These are phyloP conservation scores for Sechiopsis laciniata DNA, from an alignment of 306 rosid species.

Conservation along the genomic window DNA sequence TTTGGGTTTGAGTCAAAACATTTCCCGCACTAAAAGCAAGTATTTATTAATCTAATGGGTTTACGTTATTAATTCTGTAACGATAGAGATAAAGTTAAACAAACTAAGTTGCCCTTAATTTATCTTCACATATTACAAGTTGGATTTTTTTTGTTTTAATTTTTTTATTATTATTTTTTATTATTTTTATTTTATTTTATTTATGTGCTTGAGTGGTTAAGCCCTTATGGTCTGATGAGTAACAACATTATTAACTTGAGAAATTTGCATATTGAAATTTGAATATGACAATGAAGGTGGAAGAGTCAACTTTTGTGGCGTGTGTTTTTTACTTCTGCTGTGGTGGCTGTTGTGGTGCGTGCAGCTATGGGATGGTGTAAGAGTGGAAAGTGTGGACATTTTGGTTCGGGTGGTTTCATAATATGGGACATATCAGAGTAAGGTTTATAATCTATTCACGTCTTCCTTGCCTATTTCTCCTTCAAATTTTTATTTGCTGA, in stretches of 20 bases:
- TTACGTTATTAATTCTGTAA: background rate
- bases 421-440: conserved; percentile 94
- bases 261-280: conserved; percentile 9
- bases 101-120: background rate
- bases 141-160: too few species aligned
- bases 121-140: background rate
- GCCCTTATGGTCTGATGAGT: background rate
- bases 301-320: conserved; percentile 94
- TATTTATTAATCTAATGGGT: background rate
- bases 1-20: background rate
- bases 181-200: too few species aligned
- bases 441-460: conserved; percentile 39
- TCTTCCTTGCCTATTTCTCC: conserved; percentile 8
- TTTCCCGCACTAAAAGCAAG: background rate
- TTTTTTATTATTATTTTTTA: too few species aligned
- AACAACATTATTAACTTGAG: background rate
- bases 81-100: background rate
- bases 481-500: conserved; percentile 36
- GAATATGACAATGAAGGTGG: conserved; percentile 34
- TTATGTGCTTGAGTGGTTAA: background rate
- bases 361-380: conserved; percentile 94
- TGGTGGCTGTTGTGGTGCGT: conserved; percentile 94
- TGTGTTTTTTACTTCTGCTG: conserved; percentile 89
- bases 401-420: conserved; percentile 97
- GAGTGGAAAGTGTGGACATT: conserved; percentile 93